Percentiles rank a stretch among this genome's conserved stretches.
Evolutionary conservation across 257 asterid species (phyloP).

Genomic region (Osmanthus fragrans): DNA sequence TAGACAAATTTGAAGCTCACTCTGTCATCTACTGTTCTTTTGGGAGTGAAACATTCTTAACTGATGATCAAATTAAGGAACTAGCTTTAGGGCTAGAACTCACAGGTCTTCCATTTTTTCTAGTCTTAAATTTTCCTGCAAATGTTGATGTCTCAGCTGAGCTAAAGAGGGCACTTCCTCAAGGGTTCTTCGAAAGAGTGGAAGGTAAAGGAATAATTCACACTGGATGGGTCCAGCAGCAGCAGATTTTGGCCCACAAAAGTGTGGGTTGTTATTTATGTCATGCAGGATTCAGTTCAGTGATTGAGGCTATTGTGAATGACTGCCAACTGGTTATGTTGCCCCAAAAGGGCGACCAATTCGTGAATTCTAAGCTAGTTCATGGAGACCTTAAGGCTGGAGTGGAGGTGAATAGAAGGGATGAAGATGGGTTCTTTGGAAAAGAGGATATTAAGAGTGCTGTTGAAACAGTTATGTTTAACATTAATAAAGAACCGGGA

Average conservation of each 20-base stretch:
- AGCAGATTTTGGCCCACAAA: conserved; percentile 44
- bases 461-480: conserved; percentile 31
- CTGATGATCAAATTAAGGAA: conserved; percentile 37
- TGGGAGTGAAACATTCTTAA: conserved; percentile 64
- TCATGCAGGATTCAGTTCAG: conserved; percentile 62
- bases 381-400: conserved; percentile 47
- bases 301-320: conserved; percentile 48
- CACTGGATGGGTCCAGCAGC: conserved; percentile 67
- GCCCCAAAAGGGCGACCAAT: conserved; percentile 49
- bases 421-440: conserved; percentile 53
- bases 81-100: conserved; percentile 49
- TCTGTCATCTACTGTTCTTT: conserved; percentile 51
- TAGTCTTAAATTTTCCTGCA: conserved; percentile 48
- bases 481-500: conserved; percentile 27
- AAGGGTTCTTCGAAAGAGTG: conserved; percentile 44
- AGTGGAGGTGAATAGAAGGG: conserved; percentile 54
- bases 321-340: conserved; percentile 55
- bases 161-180: conserved; percentile 41
- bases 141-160: conserved; percentile 22
- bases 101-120: conserved; percentile 45
- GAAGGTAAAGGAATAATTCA: conserved; percentile 37
- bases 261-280: conserved; percentile 48
- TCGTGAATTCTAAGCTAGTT: conserved; percentile 43
- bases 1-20: conserved; percentile 28
- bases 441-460: conserved; percentile 41